Base-by-base conservation (phyloP, 345 rosid species). In the Pistacia vera region DNA sequence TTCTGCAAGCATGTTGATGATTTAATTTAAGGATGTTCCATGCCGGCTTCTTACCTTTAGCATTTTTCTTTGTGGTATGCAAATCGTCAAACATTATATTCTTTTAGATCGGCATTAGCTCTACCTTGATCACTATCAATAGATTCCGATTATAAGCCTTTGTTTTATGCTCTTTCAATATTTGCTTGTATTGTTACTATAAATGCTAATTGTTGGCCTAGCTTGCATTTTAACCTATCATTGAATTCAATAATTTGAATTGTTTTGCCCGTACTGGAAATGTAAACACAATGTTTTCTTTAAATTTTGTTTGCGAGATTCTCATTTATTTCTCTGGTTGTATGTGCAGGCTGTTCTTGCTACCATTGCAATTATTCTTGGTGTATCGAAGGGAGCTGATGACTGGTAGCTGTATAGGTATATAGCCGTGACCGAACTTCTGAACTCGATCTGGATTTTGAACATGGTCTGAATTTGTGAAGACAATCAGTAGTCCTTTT, bases 301-400 rank as follows among this genome's bases (percentile, higher is more conserved):
- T 22, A 51, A 1, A 4, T 14, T 22, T 69, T 17, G 2, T 13
- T 25, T 11, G 52, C 5, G 4, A 22, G 44, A 68, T 25, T 20
- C 22, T 69, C 4, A 13, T 62, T 8, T 74, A 2, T 64, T 65
- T 28, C 48, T 28, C 36, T 63, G 20, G 28, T 10, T 56, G 13
- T 66, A 18, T 36, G 41, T 75, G 80, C 97, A 95, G 98, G 98
- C 98, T 11, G 59, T 88, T 79, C 81, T 95, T 66, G 98, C 87
- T 11, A 89, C 95, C 2, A 74, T 95, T 62, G 97, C 87, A 72
- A 78, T 93, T 79, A 62, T 93, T 77, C 73, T 95, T 54, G 95
- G 94, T 62, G 92, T 68, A 73, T 75, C 95, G n/a, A 89, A 77
- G 79, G 90, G 91, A 69, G 81, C 84, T 58, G 68, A 81, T 5